These are phyloP conservation scores for Zarea fungicola DNA, from an alignment of 2,329 filamentous ascomycete genomes.

Conservation along the genomic window DNA sequence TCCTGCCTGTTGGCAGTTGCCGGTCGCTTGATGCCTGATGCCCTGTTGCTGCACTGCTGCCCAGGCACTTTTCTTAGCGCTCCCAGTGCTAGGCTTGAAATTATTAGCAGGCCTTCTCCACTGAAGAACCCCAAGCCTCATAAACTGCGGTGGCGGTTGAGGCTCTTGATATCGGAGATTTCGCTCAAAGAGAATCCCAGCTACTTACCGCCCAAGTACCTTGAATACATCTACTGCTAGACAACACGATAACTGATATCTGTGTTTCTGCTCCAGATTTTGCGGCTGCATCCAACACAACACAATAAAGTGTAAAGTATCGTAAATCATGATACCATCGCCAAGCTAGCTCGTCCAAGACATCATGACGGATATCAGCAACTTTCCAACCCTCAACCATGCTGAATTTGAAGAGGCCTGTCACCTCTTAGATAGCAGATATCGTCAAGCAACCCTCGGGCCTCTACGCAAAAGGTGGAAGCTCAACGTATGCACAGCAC, in stretches of 20 bases:
- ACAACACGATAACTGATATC: no score
- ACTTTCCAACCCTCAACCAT: slow-evolving; percentile 56
- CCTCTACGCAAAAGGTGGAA: slow-evolving; percentile 50
- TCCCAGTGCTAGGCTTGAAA: neutral
- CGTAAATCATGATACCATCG: neutral
- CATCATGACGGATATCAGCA: slow-evolving; percentile 35
- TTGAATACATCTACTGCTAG: no score
- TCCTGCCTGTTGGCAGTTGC: neutral
- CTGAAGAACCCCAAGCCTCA: neutral
- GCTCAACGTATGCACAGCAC: slow-evolving; percentile 46
- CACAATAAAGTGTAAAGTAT: no score
- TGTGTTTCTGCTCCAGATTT: no score
- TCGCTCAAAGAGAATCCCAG: neutral
- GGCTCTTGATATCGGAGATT: neutral
- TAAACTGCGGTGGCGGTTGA: neutral
- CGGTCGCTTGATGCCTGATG: no score
- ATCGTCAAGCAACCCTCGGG: slow-evolving; percentile 54
- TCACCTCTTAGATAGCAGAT: slow-evolving; percentile 54
- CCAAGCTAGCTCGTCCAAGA: neutral
- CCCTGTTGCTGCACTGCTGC: neutral
- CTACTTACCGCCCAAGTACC: no score
- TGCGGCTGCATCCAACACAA: no score
- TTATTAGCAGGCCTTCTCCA: neutral
- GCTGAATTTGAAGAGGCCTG: slow-evolving; percentile 63
- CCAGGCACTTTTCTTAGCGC: slow-evolving; percentile 3